phyloP scores from a whole-genome alignment of 139 green algal species.

The Coccomyxa sp. region DNA sequence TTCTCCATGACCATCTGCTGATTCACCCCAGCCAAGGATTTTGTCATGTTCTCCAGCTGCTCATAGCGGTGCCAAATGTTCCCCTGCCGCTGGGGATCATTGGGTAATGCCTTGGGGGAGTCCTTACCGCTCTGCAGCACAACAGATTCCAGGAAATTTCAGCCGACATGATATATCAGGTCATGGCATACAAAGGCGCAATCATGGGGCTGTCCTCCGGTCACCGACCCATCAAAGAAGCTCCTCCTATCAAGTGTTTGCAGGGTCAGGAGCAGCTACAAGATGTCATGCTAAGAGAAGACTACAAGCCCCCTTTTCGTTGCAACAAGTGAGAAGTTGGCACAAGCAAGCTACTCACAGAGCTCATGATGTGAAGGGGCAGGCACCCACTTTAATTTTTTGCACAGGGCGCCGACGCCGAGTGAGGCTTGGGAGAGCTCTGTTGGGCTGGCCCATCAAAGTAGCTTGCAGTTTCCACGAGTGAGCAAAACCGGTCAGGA shows the following conservation, averaged over 20 bases:
- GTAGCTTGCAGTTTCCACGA: not conserved
- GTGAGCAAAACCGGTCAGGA: not conserved
- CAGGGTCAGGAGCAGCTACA: not conserved
- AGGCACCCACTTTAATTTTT: no score
- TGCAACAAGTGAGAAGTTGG: no score
- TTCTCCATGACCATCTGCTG: constrained; percentile 7
- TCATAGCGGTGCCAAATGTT: constrained; percentile 30
- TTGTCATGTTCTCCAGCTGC: constrained; percentile 17
- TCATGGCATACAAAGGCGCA: no score
- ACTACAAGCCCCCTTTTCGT: no score
- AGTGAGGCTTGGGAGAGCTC: not conserved
- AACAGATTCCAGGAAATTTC: not conserved
- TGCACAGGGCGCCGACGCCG: not conserved
- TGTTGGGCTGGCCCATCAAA: not conserved
- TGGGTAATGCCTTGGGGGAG: constrained; percentile 7
- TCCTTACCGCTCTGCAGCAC: not conserved
- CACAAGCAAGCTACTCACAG: no score
- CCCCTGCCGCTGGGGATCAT: constrained; percentile 20
- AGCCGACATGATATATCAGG: not conserved
- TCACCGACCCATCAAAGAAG: no score
- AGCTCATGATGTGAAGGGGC: no score
- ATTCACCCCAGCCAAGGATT: constrained; percentile 7
- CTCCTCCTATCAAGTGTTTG: not conserved
- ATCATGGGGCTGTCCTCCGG: no score
- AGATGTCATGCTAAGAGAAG: not conserved